These are phyloP conservation scores for Rhizoclosmatium sp. DNA, from an alignment of 192 early-diverging fungal genomes.

Conservation along the genomic window DNA sequence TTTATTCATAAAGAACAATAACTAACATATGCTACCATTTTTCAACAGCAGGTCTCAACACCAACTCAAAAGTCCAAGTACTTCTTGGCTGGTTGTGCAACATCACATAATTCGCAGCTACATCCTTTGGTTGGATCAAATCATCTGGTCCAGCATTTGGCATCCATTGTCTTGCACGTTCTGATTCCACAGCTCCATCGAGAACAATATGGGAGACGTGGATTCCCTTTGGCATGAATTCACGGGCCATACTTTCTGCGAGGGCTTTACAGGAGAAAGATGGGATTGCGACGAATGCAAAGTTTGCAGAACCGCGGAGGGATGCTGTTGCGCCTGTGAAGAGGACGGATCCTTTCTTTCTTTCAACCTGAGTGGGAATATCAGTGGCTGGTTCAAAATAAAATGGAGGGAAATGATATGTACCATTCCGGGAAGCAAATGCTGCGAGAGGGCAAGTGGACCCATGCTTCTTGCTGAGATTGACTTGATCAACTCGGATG, in stretches of 20 bases:
- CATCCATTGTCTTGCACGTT: conserved; percentile 24
- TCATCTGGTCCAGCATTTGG: conserved; percentile 32
- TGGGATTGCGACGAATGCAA: conserved; percentile 41
- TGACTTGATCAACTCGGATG: conserved; percentile 7
- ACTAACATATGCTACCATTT: conserved; percentile 27
- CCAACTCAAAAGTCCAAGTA: conserved; percentile 47
- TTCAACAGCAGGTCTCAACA: conserved; percentile 38
- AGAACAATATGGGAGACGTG: conserved; percentile 48
- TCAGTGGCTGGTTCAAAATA: background rate
- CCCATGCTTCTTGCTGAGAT: conserved; percentile 21
- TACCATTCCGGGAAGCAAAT: conserved; percentile 37
- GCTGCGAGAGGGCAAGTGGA: conserved; percentile 25
- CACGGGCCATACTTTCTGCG: conserved; percentile 43
- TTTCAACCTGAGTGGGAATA: conserved; percentile 17
- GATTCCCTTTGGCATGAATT: conserved; percentile 45
- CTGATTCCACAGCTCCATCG: conserved; percentile 45
- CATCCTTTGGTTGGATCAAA: conserved; percentile 24
- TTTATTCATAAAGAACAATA: too few relatives aligned
- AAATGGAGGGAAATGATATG: background rate
- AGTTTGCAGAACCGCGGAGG: conserved; percentile 35
- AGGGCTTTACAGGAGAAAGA: conserved; percentile 42
- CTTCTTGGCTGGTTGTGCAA: conserved; percentile 42
- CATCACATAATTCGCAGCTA: conserved; percentile 36
- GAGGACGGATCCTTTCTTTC: conserved; percentile 41
- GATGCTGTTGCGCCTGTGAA: conserved; percentile 52